These are phyloP conservation scores for Microcyclosporella mali DNA, from an alignment of 2,329 filamentous ascomycete species.

Conservation along the genomic window DNA sequence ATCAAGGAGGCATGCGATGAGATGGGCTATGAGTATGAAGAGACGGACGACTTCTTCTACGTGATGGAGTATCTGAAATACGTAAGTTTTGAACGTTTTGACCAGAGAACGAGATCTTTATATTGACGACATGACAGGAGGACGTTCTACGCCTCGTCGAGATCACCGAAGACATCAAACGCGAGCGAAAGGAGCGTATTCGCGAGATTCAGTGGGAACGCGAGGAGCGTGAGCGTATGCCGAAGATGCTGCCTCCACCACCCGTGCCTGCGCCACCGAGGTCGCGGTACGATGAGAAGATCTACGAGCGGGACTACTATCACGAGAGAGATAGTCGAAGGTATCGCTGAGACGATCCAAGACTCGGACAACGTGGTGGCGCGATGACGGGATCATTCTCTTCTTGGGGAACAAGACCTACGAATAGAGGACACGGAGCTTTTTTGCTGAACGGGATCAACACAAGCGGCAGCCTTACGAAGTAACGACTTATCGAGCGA, in stretches of 20 bases:
- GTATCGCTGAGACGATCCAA: conserved; percentile 8
- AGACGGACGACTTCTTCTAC: conserved; percentile 85
- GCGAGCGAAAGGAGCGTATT: conserved; percentile 52
- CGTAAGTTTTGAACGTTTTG: conserved; percentile 52
- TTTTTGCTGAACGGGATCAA: too few relatives aligned
- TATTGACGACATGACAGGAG: conserved; percentile 51
- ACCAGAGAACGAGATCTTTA: neutral
- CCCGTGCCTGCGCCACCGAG: conserved; percentile 36
- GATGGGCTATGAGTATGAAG: conserved; percentile 80
- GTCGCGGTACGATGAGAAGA: conserved; percentile 54
- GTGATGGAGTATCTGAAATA: conserved; percentile 85
- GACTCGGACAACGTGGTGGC: neutral
- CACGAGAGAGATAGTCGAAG: conserved; percentile 47
- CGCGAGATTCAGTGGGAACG: conserved; percentile 58
- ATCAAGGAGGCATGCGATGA: conserved; percentile 79
- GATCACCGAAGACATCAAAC: conserved; percentile 74
- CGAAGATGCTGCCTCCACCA: conserved; percentile 35
- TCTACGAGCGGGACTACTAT: conserved; percentile 62
- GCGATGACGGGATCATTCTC: too few relatives aligned
- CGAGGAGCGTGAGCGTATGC: conserved; percentile 47
- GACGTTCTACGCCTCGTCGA: conserved; percentile 81
- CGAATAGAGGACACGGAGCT: neutral
- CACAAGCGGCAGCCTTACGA: too few relatives aligned
- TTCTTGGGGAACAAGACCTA: too few relatives aligned
- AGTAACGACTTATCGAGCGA: too few relatives aligned